A percentile compares a stretch with the other conserved stretches of the same genome.
Evolutionary conservation across 768 basidiomycete genomes (phyloP).

Genomic region (Pulveroboletus frians): DNA sequence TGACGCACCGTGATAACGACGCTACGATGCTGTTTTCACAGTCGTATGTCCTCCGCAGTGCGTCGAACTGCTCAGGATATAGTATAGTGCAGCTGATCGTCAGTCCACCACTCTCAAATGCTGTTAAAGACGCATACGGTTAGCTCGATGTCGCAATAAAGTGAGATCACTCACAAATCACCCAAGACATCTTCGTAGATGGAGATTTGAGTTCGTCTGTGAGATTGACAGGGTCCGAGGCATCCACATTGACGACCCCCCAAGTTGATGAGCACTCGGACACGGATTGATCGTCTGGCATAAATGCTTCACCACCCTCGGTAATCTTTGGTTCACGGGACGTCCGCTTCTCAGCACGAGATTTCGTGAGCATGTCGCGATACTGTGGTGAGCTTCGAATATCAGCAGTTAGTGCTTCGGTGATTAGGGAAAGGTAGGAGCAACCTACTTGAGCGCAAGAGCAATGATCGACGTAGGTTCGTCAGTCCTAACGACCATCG

Average conservation of each 20-base stretch:
- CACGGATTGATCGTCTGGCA: slow-evolving; percentile 84
- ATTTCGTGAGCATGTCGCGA: slow-evolving; percentile 71
- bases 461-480: slow-evolving; percentile 98
- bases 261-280: slow-evolving; percentile 85
- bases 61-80: slow-evolving; percentile 96
- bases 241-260: slow-evolving; percentile 86
- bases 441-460: slow-evolving; percentile 75
- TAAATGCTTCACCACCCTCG: slow-evolving; percentile 79
- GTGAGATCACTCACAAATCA: slow-evolving; percentile 53
- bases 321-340: slow-evolving; percentile 50
- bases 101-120: slow-evolving; percentile 84
- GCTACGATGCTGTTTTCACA: slow-evolving; percentile 94
- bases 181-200: slow-evolving; percentile 78
- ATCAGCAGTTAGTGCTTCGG: slow-evolving; percentile 1
- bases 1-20: slow-evolving; percentile 87
- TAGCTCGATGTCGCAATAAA: background rate
- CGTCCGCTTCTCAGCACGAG: slow-evolving; percentile 71
- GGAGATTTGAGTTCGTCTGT: slow-evolving; percentile 72
- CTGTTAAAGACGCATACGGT: slow-evolving; percentile 34
- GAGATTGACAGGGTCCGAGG: slow-evolving; percentile 58
- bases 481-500: slow-evolving; percentile 92
- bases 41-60: slow-evolving; percentile 84
- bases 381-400: slow-evolving; percentile 68
- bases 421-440: background rate
- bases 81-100: slow-evolving; percentile 92